Conservation (phyloP, 306 rosid genomes). For the Benincasa hispida region DNA sequence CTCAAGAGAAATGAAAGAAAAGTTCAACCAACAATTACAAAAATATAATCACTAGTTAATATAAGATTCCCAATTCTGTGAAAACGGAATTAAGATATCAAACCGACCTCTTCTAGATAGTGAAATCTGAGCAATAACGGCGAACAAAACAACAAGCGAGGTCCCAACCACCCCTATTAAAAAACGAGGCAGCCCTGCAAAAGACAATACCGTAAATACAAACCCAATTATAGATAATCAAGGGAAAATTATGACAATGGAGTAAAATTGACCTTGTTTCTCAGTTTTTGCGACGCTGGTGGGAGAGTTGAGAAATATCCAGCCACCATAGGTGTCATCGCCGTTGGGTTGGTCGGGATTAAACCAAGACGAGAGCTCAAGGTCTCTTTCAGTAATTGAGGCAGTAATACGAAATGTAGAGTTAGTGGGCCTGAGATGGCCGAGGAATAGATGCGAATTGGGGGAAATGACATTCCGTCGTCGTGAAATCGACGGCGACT, state of each 20-base stretch:
- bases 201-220: background rate
- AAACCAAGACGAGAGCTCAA: slow-evolving; percentile 29
- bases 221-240: background rate
- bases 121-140: slow-evolving; percentile 39
- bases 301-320: slow-evolving; percentile 39
- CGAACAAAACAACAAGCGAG: slow-evolving; percentile 40
- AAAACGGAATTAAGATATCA: background rate
- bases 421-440: slow-evolving; percentile 19
- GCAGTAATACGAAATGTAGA: slow-evolving; percentile 26
- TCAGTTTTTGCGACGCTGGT: slow-evolving; percentile 3
- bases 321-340: slow-evolving; percentile 39
- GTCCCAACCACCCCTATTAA: slow-evolving; percentile 37
- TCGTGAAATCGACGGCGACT: slow-evolving; percentile 10
- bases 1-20: background rate
- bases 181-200: slow-evolving; percentile 31
- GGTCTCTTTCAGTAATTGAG: slow-evolving; percentile 22
- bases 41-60: background rate
- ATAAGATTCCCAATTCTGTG: background rate
- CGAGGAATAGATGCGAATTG: slow-evolving; percentile 4
- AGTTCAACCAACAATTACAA: background rate
- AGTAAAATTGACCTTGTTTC: slow-evolving; percentile 21
- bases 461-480: slow-evolving; percentile 14
- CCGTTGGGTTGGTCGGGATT: slow-evolving; percentile 13
- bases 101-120: slow-evolving; percentile 45
- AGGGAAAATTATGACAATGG: background rate